Base-by-base conservation (phyloP, 2,329 filamentous ascomycete species). In the Westerdykella ornata region DNA sequence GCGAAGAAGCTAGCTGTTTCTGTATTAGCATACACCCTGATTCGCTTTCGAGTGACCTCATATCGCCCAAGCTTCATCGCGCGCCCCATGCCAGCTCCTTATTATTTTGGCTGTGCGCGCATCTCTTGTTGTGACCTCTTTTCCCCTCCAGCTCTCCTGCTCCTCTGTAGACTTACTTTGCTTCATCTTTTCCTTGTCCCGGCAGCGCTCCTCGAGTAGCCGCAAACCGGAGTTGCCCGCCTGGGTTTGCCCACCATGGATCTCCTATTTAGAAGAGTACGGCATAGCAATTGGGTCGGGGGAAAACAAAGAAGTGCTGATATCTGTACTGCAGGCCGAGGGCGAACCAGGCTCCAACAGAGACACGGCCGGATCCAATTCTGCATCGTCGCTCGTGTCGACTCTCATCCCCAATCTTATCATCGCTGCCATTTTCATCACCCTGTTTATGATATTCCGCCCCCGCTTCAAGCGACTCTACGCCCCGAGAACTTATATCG, bases 401-500 rank as follows among this genome's bases (percentile, higher is more conserved):
- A 63, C 61, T 35, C 50, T 66, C 16, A 41, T 65, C 2, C 62
- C 63, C 16, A 48, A 55, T 35, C 45, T 56, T 14, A 43, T 65
- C 16, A 47, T 58, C 20, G 60, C 59, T 7, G 37, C 41, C 34
- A 47, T 58, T 38, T 65, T 64, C 35, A 45, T 62, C 6, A 43
- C 47, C 13, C 53, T 62, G 5, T 73, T 73, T 59, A 50, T 72
- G 30, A 47, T 72, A 37, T 62, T 71, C 33, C 62, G 71, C 32
- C 62, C 59, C 40, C 59, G 57, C 38, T 72, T 71, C 51, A 66
- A 64, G 18, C 58, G 69, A 26, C 60, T 69, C 38, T 72, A 72
- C 49, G 60, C 65, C 35, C 70, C 70, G 9, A 62, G 70, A 42
- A 71, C 69, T n/a, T 72, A 72, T 50, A 54, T 73, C 26, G 58